Base-by-base conservation (phyloP, 306 rosid species). In the Dryas drummondii region DNA sequence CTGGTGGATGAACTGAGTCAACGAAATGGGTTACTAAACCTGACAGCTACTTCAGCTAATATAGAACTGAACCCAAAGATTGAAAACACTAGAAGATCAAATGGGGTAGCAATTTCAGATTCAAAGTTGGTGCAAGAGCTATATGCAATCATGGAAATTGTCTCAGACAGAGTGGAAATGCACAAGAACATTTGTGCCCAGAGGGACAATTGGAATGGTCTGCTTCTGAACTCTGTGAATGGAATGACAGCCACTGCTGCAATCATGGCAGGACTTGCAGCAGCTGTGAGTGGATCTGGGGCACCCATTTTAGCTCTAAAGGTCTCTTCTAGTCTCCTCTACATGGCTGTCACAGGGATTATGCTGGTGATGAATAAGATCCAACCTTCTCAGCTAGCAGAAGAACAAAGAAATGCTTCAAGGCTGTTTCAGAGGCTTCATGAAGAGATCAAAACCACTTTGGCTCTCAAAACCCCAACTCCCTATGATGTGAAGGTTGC, bases 381-480 rank as follows among this genome's bases (percentile, higher is more conserved):
- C 72, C 98, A 93, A 70, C 92, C 98, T 50, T 90, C 98, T 17
- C 98, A 93, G 73, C 90, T 93, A 44, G 94, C 86, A 4, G 94
- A 93, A 74, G 94, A 88, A 26, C 94, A 93, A 10, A 73, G 98
- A 76, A 88, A 83, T 26, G 88, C 92, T 15, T 77, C 85, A 15
- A 90, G 93, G 54, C 78, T 90, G 53, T 90, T 90, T 79, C 87
- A 87, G 84, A 91, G 83, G 76, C 89, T 90, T 60, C 77, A 81
- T 59, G 63, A 60, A 70, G 88, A 92, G 52, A 72, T 92, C 54
- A 77, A 51, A 70, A 88, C 84, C 72, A 81, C 32, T 57, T 26
- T 86, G 27, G 48, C 81, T 65, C 78, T 79, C 7, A 75, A 78
- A 61, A 77, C 70, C 76, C 56, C 55, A 7, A 77, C 12, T 54